These are phyloP conservation scores for Pseudocercospora fuligena DNA, from an alignment of 2,329 filamentous ascomycete genomes.

Conservation along the genomic window DNA sequence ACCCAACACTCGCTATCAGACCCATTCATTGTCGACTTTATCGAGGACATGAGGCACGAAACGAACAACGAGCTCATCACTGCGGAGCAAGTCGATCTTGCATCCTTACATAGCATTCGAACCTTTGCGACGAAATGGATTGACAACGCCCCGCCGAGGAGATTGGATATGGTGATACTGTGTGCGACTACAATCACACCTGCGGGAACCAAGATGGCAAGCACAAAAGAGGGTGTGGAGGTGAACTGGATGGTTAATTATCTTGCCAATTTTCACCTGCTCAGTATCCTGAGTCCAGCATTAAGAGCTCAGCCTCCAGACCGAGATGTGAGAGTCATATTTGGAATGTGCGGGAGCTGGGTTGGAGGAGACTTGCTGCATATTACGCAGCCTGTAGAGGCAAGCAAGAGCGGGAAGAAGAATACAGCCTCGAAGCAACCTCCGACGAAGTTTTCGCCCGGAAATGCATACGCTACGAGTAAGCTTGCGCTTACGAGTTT, in stretches of 20 bases:
- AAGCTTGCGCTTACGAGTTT: constrained; percentile 85
- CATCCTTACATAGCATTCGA: constrained; percentile 86
- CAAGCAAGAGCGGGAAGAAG: constrained; percentile 57
- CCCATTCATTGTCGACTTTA: constrained; percentile 88
- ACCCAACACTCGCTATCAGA: constrained; percentile 82
- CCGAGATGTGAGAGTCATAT: constrained; percentile 85
- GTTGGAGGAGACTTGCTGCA: constrained; percentile 73
- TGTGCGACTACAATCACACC: constrained; percentile 81
- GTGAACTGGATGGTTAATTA: constrained; percentile 94
- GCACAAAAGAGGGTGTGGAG: constrained; percentile 78
- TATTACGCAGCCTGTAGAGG: constrained; percentile 46
- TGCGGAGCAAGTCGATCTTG: constrained; percentile 90
- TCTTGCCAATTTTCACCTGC: constrained; percentile 90
- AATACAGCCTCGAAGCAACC: constrained; percentile 51
- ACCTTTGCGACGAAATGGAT: constrained; percentile 97
- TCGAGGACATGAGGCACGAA: constrained; percentile 79
- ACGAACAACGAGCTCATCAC: constrained; percentile 89
- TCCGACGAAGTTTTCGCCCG: constrained; percentile 48
- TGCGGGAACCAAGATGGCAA: constrained; percentile 59
- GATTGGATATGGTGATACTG: constrained; percentile 88
- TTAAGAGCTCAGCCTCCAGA: constrained; percentile 90
- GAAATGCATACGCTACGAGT: constrained; percentile 54
- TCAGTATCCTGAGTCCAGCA: constrained; percentile 88
- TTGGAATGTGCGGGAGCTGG: constrained; percentile 87
- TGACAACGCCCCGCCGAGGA: constrained; percentile 86